Evolutionary conservation across 345 rosid genomes (phyloP), one percentile per base, ranked within the genome.

Genomic region (Pugionium dolabratum): DNA sequence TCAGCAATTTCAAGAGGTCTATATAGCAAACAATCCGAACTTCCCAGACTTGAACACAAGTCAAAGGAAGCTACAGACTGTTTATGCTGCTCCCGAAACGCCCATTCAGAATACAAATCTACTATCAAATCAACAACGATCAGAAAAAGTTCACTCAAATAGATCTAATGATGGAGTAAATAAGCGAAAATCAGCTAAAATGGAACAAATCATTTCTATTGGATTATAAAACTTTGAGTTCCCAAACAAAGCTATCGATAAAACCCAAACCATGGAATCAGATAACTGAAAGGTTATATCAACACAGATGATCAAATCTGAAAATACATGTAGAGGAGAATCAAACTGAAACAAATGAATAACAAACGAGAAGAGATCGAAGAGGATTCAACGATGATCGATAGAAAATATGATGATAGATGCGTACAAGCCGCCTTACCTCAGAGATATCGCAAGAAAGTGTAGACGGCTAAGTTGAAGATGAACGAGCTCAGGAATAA

Each of bases 391-490:
- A 32, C 6, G 18, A 29, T 27, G 45, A 10, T 25, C 34, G 26
- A 2, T 7, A 6, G 1, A 62, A 28, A 10, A 7, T 10, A 28
- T 31, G 32, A 48, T 31, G 29, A 29, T 34, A 56, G 72, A 67
- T 2, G 30, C 39, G 30, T 31, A 47, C 0, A 40, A 55, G 45
- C 2, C 11, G 34, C 18, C 8, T 25, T 48, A 68, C 72, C 72
- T 48, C 26, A 31, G 4, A 7, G 33, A 29, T 29, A 55, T 41
- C 33, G 26, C 26, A 5, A 11, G 29, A 39, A 9, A 4, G 7
- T 7, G 3, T 4, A 31, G 53, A 18, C 61, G 54, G 74, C 74
- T 69, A 51, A 35, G 26, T 26, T 1, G 43, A 34, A 60, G 54
- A 18, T 18, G 28, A 11, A 3, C 2, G 9, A 10, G 39, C 5